Evolutionary conservation across 805 yeast species (phyloP).

Genomic region (Isabelozyma pseudorhagii): DNA sequence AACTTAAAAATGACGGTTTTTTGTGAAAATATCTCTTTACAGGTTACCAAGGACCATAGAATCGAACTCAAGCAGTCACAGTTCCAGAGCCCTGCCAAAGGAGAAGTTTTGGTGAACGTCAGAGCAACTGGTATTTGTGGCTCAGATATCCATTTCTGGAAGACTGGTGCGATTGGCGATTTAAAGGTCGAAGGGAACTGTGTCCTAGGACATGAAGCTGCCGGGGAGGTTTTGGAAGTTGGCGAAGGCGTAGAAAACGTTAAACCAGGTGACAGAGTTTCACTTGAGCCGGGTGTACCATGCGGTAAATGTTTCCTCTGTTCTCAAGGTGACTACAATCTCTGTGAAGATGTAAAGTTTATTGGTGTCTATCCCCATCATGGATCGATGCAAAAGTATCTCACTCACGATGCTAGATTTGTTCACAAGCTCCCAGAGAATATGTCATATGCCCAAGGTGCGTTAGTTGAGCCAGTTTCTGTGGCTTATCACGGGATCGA

Average conservation of each 20-base stretch:
- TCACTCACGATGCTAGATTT: slow-evolving; percentile 20
- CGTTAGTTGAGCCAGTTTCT: slow-evolving; percentile 52
- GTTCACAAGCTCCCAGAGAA: slow-evolving; percentile 36
- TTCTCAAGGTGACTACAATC: slow-evolving; percentile 37
- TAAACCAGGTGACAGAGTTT: slow-evolving; percentile 41
- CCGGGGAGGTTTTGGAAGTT: slow-evolving; percentile 41
- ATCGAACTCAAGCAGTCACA: slow-evolving; percentile 10
- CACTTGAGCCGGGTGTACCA: slow-evolving; percentile 48
- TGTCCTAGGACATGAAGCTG: slow-evolving; percentile 34
- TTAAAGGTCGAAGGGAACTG: not conserved
- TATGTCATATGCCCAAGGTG: slow-evolving; percentile 52
- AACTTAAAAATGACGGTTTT: slow-evolving; percentile 1
- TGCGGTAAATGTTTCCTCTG: slow-evolving; percentile 40
- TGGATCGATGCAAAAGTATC: slow-evolving; percentile 15
- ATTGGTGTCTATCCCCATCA: slow-evolving; percentile 34
- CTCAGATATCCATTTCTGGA: slow-evolving; percentile 14
- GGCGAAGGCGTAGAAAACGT: slow-evolving; percentile 43
- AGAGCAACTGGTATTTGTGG: slow-evolving; percentile 13
- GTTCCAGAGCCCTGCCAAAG: slow-evolving; percentile 10
- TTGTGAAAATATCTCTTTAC: slow-evolving; percentile 1
- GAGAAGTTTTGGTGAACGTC: slow-evolving; percentile 12
- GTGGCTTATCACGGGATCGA: slow-evolving; percentile 54
- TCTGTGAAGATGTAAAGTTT: slow-evolving; percentile 36
- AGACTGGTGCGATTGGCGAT: slow-evolving; percentile 3
- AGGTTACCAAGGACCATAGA: slow-evolving; percentile 9